Conservation (phyloP, 345 rosid genomes). For the Viola odorata region DNA sequence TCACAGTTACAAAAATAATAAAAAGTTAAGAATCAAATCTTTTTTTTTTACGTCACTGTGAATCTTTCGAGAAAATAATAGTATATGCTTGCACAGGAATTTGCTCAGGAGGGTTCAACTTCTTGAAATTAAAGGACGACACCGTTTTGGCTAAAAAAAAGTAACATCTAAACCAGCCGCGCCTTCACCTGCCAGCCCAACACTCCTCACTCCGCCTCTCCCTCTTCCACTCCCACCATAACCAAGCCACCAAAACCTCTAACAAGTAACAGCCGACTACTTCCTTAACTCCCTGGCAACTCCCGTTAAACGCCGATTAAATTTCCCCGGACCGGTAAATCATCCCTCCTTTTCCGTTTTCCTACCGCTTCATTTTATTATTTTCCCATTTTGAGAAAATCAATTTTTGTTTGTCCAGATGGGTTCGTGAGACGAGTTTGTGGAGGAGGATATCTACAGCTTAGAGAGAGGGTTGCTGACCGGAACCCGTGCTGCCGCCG, state of each 20-base stretch:
- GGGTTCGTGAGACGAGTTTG: conserved; percentile 45
- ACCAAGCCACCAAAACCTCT: too few relatives aligned
- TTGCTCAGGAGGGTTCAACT: too few relatives aligned
- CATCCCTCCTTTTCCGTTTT: not conserved
- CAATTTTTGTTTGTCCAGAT: conserved; percentile 22
- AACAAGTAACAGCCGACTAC: too few relatives aligned
- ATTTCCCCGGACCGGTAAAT: conserved; percentile 7
- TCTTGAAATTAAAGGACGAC: too few relatives aligned
- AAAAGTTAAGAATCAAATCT: too few relatives aligned
- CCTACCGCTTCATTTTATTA: not conserved
- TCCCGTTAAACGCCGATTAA: conserved; percentile 10
- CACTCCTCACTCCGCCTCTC: not conserved
- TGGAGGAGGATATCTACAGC: conserved; percentile 48
- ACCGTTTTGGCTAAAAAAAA: not conserved
- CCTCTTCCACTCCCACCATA: not conserved
- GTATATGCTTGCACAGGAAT: too few relatives aligned
- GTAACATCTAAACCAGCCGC: not conserved
- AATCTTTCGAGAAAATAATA: too few relatives aligned
- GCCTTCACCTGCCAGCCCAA: too few relatives aligned
- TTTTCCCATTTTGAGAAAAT: too few relatives aligned
- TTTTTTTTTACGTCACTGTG: too few relatives aligned
- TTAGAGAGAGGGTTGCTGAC: conserved; percentile 47
- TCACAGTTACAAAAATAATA: too few relatives aligned
- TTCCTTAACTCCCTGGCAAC: conserved; percentile 19
- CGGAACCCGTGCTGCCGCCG: conserved; percentile 13